Evolutionary conservation across 768 basidiomycete species (phyloP), one percentile per base, ranked within the genome.

Genomic region (Hericium rajendrae): DNA sequence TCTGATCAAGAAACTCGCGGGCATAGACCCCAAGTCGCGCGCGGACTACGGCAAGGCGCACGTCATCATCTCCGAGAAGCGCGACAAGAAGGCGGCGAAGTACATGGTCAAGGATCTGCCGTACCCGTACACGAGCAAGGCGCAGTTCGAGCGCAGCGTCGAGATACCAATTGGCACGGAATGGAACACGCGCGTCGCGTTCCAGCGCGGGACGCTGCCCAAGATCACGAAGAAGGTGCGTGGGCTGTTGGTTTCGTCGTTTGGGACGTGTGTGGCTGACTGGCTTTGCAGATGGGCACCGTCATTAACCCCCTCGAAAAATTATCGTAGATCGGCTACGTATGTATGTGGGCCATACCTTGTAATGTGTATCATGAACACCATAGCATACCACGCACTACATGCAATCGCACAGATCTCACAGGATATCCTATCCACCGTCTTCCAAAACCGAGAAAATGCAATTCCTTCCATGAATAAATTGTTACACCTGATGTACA

Each of bases 41-140:
- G 85, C 87, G 13, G 97, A 99, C 70, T 86, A 85, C 65, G 77
- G 78, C 59, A 91, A 91, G 66, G 78, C 84, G 11, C 86, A 97
- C 68, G 82, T 98, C 66, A 97, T 99, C 74, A 90, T 99, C 65
- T 93, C 91, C 2, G 95, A 99, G 72, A 91, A 88, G 71, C 84
- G 85, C 58, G 95, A 98, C 74, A 92, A 91, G 74, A 97, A 97
- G 69, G 94, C 91, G 0, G 74, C 83, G 15, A 90, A 92, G 72
- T 97, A 94, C 69, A 77, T 85, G 59, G 84, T 93, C 55, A 89
- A 88, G 70, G 94, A 98, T 68, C 71, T 99, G 48, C 97, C 97
- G 2, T 88, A 88, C 71, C 97, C 95, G 3, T 98, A 93, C 68
- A 97, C 95, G 9, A 90, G 87, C 70, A 85, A 85, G 57, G 91